These are phyloP conservation scores for Hemisphaericaspora xylanilytica DNA, from an alignment of 1,139 yeast species.

Conservation along the genomic window DNA sequence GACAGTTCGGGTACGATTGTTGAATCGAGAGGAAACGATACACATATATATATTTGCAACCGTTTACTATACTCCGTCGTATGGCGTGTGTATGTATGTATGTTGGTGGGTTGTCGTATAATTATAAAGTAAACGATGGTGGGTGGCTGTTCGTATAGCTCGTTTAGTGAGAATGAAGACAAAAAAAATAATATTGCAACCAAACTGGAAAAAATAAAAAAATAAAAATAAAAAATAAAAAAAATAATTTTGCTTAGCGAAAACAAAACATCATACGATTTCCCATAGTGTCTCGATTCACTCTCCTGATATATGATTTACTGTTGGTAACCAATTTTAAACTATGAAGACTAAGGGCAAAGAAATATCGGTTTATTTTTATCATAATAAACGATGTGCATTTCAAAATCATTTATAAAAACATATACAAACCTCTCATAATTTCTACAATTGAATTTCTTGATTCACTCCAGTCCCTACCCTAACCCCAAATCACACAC, in stretches of 20 bases:
- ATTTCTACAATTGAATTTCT: neutral
- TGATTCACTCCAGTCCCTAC: no score
- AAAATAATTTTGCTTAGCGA: neutral
- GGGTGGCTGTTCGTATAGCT: neutral
- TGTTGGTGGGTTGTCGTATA: neutral
- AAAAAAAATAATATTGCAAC: neutral
- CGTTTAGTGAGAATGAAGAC: neutral
- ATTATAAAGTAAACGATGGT: neutral
- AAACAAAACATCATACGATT: conserved; percentile 2
- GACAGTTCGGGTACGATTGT: no score
- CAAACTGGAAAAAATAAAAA: neutral
- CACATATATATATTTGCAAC: neutral
- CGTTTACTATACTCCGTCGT: neutral
- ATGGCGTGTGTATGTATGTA: neutral
- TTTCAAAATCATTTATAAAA: neutral
- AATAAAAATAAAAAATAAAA: neutral
- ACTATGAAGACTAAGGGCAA: neutral
- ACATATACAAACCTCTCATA: neutral
- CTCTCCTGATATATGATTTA: neutral
- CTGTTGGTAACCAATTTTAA: neutral
- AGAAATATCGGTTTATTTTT: neutral
- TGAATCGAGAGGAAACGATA: no score
- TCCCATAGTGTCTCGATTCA: neutral
- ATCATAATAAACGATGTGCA: neutral
- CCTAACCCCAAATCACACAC: no score